Percentiles rank a stretch among this genome's conserved stretches.
These are phyloP conservation scores for Botryosphaeria dothidea DNA, from an alignment of 2,329 filamentous ascomycete genomes.

Conservation along the genomic window DNA sequence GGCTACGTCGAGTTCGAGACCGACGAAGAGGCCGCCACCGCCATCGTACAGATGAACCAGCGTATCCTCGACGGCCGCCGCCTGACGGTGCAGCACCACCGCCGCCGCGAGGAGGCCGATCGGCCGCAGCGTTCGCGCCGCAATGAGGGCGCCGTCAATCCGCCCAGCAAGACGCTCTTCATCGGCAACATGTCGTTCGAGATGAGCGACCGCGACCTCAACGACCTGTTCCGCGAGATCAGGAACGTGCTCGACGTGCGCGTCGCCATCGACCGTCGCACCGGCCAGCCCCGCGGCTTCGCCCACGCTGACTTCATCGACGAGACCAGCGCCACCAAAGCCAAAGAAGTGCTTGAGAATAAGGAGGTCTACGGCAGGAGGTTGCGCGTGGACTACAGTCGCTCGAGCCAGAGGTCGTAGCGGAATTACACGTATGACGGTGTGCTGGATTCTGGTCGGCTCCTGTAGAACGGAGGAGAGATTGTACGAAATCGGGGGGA, in stretches of 20 bases:
- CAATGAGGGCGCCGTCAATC: constrained; percentile 13
- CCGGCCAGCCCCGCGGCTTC: constrained; percentile 80
- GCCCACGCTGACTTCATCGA: constrained; percentile 80
- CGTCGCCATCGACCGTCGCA: constrained; percentile 78
- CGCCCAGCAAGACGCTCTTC: constrained; percentile 70
- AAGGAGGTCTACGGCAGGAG: constrained; percentile 66
- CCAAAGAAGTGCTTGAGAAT: constrained; percentile 55
- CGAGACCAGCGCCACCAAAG: constrained; percentile 64
- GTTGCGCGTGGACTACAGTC: constrained; percentile 67
- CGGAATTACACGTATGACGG: no score
- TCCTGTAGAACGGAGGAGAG: no score
- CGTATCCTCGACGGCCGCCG: constrained; percentile 65
- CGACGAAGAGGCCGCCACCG: constrained; percentile 54
- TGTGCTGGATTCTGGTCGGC: no score
- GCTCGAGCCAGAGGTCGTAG: not conserved
- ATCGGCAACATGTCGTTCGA: constrained; percentile 86
- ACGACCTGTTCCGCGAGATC: constrained; percentile 71
- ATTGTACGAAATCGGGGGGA: no score
- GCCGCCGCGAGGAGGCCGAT: constrained; percentile 23
- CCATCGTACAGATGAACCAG: constrained; percentile 60
- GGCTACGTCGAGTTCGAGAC: constrained; percentile 64
- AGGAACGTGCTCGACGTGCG: constrained; percentile 73
- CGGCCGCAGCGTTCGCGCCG: not conserved
- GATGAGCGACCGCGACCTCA: constrained; percentile 80
- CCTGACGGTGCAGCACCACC: constrained; percentile 62